A percentile compares a stretch with the other conserved stretches of the same genome.
Evolutionary conservation across 352 stramenopile genomes (phyloP).

Genomic region (Globisporangium echinulatum): DNA sequence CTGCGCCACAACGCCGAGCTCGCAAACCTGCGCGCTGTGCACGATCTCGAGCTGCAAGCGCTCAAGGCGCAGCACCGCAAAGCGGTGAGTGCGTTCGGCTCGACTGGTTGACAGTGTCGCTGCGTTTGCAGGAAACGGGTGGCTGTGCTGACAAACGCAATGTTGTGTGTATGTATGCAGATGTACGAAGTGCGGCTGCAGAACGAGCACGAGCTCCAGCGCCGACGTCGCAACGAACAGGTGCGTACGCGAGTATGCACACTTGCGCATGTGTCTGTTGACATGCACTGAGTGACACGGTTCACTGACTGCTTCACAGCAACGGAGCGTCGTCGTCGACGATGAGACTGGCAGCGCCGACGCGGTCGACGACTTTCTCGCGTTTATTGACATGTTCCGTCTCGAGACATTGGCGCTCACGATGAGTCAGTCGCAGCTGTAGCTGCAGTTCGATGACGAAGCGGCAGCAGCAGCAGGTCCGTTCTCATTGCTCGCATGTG

Average conservation of each 20-base stretch:
- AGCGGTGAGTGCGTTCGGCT: constrained; percentile 17
- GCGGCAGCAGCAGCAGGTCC: too few relatives aligned
- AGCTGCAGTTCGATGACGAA: too few relatives aligned
- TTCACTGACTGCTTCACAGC: neutral
- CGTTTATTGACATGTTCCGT: constrained; percentile 69
- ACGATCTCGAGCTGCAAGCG: constrained; percentile 43
- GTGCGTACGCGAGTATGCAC: neutral
- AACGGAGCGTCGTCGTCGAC: neutral
- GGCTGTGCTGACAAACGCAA: neutral
- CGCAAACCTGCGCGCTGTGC: constrained; percentile 33
- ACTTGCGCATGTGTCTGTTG: too few relatives aligned
- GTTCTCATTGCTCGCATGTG: too few relatives aligned
- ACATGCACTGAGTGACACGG: too few relatives aligned
- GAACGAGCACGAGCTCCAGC: constrained; percentile 37
- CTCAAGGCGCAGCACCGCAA: constrained; percentile 42
- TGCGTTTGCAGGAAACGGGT: neutral
- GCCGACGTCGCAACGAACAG: constrained; percentile 25
- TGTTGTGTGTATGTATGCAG: neutral
- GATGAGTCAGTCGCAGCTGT: neutral
- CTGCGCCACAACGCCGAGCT: constrained; percentile 35
- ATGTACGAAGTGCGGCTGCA: constrained; percentile 27
- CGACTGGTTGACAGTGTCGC: neutral
- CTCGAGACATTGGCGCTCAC: constrained; percentile 36
- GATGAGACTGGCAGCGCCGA: constrained; percentile 10
- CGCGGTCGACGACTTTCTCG: constrained; percentile 42